Evolutionary conservation across 345 rosid species (phyloP).

Genomic region (Gossypium herbaceum): DNA sequence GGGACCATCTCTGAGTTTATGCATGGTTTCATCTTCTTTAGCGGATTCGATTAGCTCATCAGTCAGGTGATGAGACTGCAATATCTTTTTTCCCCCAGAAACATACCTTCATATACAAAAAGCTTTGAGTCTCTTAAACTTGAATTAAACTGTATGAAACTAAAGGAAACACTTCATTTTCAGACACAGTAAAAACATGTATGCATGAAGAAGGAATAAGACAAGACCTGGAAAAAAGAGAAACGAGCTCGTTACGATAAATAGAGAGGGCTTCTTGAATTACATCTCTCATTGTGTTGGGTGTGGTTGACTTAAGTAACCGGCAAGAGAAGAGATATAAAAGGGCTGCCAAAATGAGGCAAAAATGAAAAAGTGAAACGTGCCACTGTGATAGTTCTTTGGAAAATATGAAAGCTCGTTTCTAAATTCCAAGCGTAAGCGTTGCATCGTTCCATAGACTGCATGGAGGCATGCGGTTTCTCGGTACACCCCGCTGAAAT

Average conservation of each 20-base stretch:
- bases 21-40: slow-evolving; percentile 35
- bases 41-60: slow-evolving; percentile 32
- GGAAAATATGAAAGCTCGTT: not conserved
- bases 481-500: not conserved
- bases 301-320: slow-evolving; percentile 20
- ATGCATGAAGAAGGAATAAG: not conserved
- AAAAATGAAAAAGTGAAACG: not conserved
- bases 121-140: not conserved
- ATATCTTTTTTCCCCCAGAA: slow-evolving; percentile 44
- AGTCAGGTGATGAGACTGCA: slow-evolving; percentile 48
- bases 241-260: slow-evolving; percentile 22
- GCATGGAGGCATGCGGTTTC: not conserved
- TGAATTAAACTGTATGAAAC: not conserved
- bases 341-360: not conserved
- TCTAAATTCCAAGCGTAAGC: not conserved
- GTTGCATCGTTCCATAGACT: not conserved
- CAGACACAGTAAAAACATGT: no score
- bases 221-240: slow-evolving; percentile 41
- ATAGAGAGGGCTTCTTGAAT: slow-evolving; percentile 42
- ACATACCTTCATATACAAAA: slow-evolving; percentile 31
- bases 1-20: slow-evolving; percentile 36
- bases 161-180: not conserved
- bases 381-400: slow-evolving; percentile 16
- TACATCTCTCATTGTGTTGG: slow-evolving; percentile 39
- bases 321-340: not conserved